Base-by-base conservation (phyloP, 2,329 filamentous ascomycete species). In the Periconia macrospinosa region DNA sequence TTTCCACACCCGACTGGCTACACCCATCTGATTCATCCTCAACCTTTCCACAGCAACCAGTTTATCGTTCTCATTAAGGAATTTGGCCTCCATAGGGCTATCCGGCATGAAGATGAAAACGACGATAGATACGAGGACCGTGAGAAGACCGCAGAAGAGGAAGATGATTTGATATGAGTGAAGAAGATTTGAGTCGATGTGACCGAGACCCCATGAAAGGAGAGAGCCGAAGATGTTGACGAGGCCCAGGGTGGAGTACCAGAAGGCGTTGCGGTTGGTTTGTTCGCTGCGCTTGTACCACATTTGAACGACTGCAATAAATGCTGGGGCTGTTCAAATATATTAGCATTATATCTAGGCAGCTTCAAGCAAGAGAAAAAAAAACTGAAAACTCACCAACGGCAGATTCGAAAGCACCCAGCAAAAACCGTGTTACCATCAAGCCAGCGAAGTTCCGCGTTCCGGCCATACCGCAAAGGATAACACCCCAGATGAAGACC, bases 371-470 rank as follows among this genome's bases (percentile, higher is more conserved):
- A 37, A 14, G 5, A 6, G 33, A 20, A 13, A 13, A 14, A 30
- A 46, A 8, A 6, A 18, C n/a, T n/a, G 7, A 20, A 27, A 74
- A 57, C 67, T 57, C 55, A 66, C 66, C 67, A 33, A 78, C 74
- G 45, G 82, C 83, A 0, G 86, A 82, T 69, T 90, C 87, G 62
- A 89, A 89, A 47, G 87, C 81, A 47, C 88, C 88, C 5, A 90
- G 79, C 9, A 90, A 72, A 0, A 84, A 87, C 6, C 88, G 81
- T 2, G 87, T 82, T 0, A 78, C 73, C n/a, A 88, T 77, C 1
- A 90, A 76, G 1, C 83, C 81, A 0, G 74, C 71, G 60, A 89
- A 90, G 66, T 81, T 84, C 43, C 75, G 76, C 57, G 83, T 84
- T 1, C 82, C 83, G 1, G 86, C 83, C 59, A 88, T 86, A 48